Evolutionary conservation across 176 grass and related monocot genomes (phyloP), one percentile per base, ranked within the genome.

Genomic region (Rhipidocladum racemiflorum): DNA sequence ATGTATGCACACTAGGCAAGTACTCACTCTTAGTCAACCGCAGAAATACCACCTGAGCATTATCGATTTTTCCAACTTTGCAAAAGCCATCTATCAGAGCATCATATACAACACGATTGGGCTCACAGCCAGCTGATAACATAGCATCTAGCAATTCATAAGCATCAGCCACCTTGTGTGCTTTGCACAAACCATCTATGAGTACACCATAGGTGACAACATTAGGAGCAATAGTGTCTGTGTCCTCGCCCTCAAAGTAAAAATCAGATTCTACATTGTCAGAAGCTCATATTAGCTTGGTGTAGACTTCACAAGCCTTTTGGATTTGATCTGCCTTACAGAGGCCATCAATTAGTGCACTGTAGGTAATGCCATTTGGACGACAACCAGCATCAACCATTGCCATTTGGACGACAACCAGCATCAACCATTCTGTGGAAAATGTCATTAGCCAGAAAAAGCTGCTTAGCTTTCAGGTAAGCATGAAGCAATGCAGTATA

Each of bases 401-500:
- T 80, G 0, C 74, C 82, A 85, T 95, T 99, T 63, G 96, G 96
- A 86, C 48, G 56, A 69, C 96, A 99, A 11, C 91, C 91, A 72
- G 81, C 85, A 68, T 70, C 72, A 81, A 93, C 59, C 96, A 99
- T 99, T 80, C 57, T 80, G 38, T 93, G 73, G 57, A 99, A 95
- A 75, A 95, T 81, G 43, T 77, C 81, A 85, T 88, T 95, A 84
- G 92, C 92, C 76, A 91, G 82, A 43, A 56, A 48, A 71, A 95
- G 61, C 77, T 81, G 85, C 68, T 93, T 99, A 8, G 84, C 63
- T 91, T 99, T 99, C 72, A 99, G 82, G 63, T 93, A 95, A 90
- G 92, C 92, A 87, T 99, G 96, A 86, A 99, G 83, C 62, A 99
- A 74, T 51, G 91, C 91, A 86, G 96, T 99, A 81, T 93, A 99